phyloP scores from a whole-genome alignment of 1,284 basidiomycete species.

The Stygiomarasmius scandens region DNA sequence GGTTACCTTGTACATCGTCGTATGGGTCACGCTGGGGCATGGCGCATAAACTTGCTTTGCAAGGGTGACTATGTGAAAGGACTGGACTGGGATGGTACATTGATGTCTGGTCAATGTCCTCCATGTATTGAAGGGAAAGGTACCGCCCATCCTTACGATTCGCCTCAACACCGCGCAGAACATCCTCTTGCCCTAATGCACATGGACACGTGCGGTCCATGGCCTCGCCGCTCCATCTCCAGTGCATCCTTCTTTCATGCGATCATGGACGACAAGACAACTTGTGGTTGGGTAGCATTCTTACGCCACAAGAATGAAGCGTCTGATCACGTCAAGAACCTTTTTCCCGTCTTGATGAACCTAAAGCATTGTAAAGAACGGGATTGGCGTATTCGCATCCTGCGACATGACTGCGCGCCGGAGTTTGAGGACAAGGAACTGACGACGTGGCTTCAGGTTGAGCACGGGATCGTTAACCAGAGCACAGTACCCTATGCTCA shows the following conservation, averaged over 20 bases:
- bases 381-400: background rate
- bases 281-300: constrained; percentile 12
- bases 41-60: too few species aligned
- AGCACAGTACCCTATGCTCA: constrained; percentile 30
- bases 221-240: constrained; percentile 25
- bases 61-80: too few species aligned
- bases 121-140: constrained; percentile 3
- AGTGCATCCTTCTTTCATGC: constrained; percentile 17
- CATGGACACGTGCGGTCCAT: constrained; percentile 24
- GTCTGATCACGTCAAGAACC: background rate
- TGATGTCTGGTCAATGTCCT: background rate
- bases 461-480: constrained; percentile 23
- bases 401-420: background rate
- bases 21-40: constrained; percentile 3
- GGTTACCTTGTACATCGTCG: constrained; percentile 3
- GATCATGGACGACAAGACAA: constrained; percentile 26
- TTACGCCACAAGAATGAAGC: background rate
- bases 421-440: background rate
- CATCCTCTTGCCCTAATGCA: constrained; percentile 25
- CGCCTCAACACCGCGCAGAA: constrained; percentile 15
- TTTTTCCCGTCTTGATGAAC: background rate
- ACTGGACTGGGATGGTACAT: background rate
- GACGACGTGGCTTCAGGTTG: background rate
- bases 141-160: background rate
- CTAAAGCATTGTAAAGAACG: background rate